phyloP scores from a whole-genome alignment of 2,329 filamentous ascomycete species.

The Nigrospora osmanthi region DNA sequence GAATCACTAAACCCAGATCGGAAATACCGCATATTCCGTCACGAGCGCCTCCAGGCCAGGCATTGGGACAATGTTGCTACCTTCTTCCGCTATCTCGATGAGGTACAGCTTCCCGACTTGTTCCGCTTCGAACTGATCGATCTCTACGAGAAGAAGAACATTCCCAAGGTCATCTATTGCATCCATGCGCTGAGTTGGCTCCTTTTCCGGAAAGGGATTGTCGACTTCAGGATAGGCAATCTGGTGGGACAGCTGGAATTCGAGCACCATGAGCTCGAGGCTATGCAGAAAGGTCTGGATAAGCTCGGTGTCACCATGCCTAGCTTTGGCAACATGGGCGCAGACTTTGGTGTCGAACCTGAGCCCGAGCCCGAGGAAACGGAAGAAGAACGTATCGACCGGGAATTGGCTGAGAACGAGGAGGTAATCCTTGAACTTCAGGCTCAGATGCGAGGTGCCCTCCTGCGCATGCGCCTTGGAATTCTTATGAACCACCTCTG shows the following conservation, averaged over 20 bases:
- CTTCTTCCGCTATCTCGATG: conserved; percentile 89
- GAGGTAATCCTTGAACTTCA: conserved; percentile 70
- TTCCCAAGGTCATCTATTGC: conserved; percentile 98
- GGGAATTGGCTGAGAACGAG: conserved; percentile 75
- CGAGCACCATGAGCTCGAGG: conserved; percentile 93
- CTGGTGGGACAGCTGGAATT: conserved; percentile 94
- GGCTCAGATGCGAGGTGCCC: conserved; percentile 74
- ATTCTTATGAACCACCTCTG: conserved; percentile 82
- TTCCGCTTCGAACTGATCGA: conserved; percentile 97
- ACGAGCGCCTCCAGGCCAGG: conserved; percentile 80
- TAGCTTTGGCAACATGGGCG: conserved; percentile 94
- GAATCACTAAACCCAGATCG: conserved; percentile 76
- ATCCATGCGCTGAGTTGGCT: conserved; percentile 97
- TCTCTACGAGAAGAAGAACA: conserved; percentile 98
- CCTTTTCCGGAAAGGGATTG: conserved; percentile 89
- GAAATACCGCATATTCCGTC: conserved; percentile 73
- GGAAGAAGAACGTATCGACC: conserved; percentile 79
- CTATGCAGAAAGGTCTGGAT: conserved; percentile 93
- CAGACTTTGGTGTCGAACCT: conserved; percentile 81
- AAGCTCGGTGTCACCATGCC: conserved; percentile 94
- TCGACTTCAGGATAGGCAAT: conserved; percentile 94
- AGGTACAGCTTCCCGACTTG: conserved; percentile 86
- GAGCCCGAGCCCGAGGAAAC: conserved; percentile 76
- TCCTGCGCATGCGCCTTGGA: conserved; percentile 69
- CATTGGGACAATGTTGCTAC: conserved; percentile 97